Evolutionary conservation across 2,329 filamentous ascomycete genomes (phyloP), one percentile per base, ranked within the genome.

Genomic region (Calycina herbarum): DNA sequence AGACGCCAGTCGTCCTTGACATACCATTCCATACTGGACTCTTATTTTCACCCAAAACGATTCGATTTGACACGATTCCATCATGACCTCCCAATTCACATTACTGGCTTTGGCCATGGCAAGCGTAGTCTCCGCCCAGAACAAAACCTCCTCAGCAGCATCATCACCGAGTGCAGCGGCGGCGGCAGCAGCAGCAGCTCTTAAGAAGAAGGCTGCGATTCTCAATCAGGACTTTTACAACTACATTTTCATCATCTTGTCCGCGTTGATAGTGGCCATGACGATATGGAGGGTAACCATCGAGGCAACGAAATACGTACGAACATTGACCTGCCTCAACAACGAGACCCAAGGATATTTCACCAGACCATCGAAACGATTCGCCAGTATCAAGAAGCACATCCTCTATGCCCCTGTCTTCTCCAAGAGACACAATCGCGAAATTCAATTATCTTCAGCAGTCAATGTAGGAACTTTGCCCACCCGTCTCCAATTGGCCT

Each of bases 301-400:
- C 61, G 82, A 85, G 63, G 78, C 90, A 64, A 81, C 86, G 65
- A 86, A 84, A 70, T 89, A 95, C 74, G 81, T 94, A 45, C 87
- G 93, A 69, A 89, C 86, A 31, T 82, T 96, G 57, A 84, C 90
- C 54, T 92, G 89, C 73, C 84, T 97, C 70, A 89, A 86, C 79
- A 93, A 92, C 79, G 89, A 92, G 69, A 89, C 83, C 1, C 93
- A 97, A 77, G 83, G 85, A 67, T 97, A 93, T 80, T 97, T 94
- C 75, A 84, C 88, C 57, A 80, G 81, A 29, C 84, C 90, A 5
- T 82, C 81, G 6, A 71, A 76, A 15, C 81, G 79, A 54, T 77
- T 80, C 64, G 80, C 89, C n/a, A 86, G 82, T 78, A 79, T 92
- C 70, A 89, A 91, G 80, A 86, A 84, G 74, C 83, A 90, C 70